Base-by-base conservation (phyloP, 495 filamentous ascomycete genomes). In the Elaphomyces granulatus region DNA sequence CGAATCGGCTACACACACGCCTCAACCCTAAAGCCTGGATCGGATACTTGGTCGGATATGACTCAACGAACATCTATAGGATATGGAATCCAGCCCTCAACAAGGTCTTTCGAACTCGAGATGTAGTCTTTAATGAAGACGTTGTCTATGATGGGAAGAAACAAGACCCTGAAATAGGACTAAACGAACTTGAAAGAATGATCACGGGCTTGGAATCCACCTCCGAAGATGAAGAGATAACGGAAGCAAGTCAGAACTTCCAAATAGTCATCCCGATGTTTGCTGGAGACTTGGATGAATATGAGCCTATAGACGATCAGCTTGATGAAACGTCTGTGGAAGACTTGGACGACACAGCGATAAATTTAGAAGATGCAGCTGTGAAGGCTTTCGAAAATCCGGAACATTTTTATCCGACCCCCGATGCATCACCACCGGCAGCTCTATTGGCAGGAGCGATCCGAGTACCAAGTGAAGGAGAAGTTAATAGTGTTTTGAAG, bases 31-130 rank as follows among this genome's bases (percentile, higher is more conserved):
- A 42, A 33, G 53, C 54, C 0, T 45, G 45, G 41, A 42, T 57
- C 16, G 53, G 54, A 4, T 57, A 53, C 38, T 40, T 57, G 2
- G 44, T 55, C 1, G 54, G 49, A 8, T 57, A 55, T 42, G 36
- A 46, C 15, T 57, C 49, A 2, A 46, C 54, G 8, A 55, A 57
- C 38, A 48, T 53, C 15, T 57, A 45, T 42, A 36, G 45, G 9
- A 48, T 57, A 20, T 57, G 49, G 53, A 49, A 41, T 20, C 48
- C 48, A 15, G 8, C 7, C 1, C 26, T 26, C 21, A 15, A 26
- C 26, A 39, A 26, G 37, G 32, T 30, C 3, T 15, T 39, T 10
- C 18, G 20, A n/a, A 20, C 19, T 28, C 12, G 37, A 34, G 20
- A 42, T 14, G 17, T 43, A 34, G 10, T 44, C 38, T 34, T 38